Percentiles rank a stretch among this genome's conserved stretches.
Conservation (phyloP, 495 filamentous ascomycete genomes). For the Penicillium desertorum region DNA sequence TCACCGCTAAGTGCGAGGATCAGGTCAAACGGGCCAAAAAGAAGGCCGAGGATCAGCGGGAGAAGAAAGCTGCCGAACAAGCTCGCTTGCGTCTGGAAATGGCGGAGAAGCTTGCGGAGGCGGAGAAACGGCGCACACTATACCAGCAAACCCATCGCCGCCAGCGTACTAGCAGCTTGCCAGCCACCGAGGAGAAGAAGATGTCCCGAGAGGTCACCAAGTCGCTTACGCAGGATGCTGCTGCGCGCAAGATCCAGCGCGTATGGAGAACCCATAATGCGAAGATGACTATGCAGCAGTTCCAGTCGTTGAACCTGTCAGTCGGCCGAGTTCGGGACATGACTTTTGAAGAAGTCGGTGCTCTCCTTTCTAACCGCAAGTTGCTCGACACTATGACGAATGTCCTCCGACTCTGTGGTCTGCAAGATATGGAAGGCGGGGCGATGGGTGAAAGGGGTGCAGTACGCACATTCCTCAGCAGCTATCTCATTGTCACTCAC, state of each 20-base stretch:
- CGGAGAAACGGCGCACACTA: constrained; percentile 64
- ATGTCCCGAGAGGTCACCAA: constrained; percentile 38
- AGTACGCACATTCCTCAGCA: constrained; percentile 86
- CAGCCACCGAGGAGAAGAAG: constrained; percentile 58
- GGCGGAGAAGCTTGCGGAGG: constrained; percentile 86
- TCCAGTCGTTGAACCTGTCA: constrained; percentile 67
- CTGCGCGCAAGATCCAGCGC: constrained; percentile 71
- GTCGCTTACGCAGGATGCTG: constrained; percentile 61
- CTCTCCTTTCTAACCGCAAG: constrained; percentile 70
- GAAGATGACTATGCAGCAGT: constrained; percentile 62
- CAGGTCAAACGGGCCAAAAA: constrained; percentile 94
- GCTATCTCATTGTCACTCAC: constrained; percentile 90
- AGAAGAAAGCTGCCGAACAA: constrained; percentile 84
- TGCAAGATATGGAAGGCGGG: constrained; percentile 68
- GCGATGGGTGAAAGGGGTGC: constrained; percentile 73
- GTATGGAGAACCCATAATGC: constrained; percentile 68
- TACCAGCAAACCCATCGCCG: constrained; percentile 60
- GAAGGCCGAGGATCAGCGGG: constrained; percentile 87
- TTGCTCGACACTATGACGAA: constrained; percentile 68
- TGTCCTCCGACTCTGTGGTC: constrained; percentile 72
- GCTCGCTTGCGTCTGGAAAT: constrained; percentile 72
- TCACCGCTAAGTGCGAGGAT: constrained; percentile 89
- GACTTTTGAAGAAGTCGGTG: constrained; percentile 78
- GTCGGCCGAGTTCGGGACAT: constrained; percentile 71
- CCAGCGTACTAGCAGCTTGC: constrained; percentile 62